Evolutionary conservation across 2,329 filamentous ascomycete species (phyloP), one percentile per base, ranked within the genome.

Genomic region (Exophiala alcalophila): DNA sequence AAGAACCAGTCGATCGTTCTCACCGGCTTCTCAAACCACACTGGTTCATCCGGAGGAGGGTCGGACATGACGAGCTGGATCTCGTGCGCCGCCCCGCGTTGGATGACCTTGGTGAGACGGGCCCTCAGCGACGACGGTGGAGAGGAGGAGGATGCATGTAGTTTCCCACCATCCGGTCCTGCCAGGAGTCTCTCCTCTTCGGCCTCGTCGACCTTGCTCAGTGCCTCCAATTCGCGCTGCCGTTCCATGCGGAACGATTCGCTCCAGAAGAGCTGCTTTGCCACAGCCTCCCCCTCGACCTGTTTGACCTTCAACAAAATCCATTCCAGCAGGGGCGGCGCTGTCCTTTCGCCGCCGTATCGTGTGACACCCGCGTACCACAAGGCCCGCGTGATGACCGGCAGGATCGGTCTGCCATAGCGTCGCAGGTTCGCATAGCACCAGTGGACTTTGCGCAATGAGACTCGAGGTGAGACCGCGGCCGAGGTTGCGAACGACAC

Each of bases 351-450:
- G 14, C 64, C 58, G 11, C 70, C 61, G 25, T 63, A 67, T 11
- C 72, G 61, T 16, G 67, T 60, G 16, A 77, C 60, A 11, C 71
- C 74, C 15, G 71, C 68, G 51, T 69, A 64, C 43, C 74, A 73
- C 54, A 78, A 52, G 1, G 75, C 71, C 21, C 70, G 66, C 5
- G 65, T 66, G 44, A 78, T 59, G 3, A 63, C 49, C 1, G 67
- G 62, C 12, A 61, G 58, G 11, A 76, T 56, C 2, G 67, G 67
- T 6, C 66, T 70, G 33, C 62, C 51, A 30, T 70, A 63, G 16
- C 60, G 59, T 15, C 60, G 56, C 3, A 77, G 61, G 49, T 67
- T 72, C 5, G 58, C 53, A 52, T 72, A 76, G 39, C 71, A 66
- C 58, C 68, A 67, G 51, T 67, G 64, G 5, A 76, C 66, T 19